Evolutionary conservation across 768 basidiomycete genomes (phyloP), one percentile per base, ranked within the genome.

Genomic region (Gloeostereum incarnatum): DNA sequence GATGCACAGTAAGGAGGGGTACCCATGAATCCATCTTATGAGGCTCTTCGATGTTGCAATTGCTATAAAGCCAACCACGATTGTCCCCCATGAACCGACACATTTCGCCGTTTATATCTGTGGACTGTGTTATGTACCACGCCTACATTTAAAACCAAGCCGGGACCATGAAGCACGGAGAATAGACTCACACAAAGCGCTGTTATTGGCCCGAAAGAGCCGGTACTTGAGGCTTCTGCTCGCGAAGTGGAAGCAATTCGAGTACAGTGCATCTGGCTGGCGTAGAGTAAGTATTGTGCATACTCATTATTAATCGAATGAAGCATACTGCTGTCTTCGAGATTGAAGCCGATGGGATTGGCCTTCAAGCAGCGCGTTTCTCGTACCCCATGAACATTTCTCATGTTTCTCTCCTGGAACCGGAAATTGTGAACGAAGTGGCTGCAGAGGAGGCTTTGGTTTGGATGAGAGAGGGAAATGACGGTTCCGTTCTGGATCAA

Each of bases 391-490:
- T 23, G 21, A n/a, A 38, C 7, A 39, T 40, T 7, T 34, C 13
- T 27, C 26, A 26, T 9, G 20, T 29, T 23, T 38, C 23, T 10
- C 31, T 30, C 32, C 30, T 38, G 25, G 34, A 14, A 17, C 21
- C 25, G 10, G 31, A 14, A 20, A 32, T 14, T 32, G 32, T 27
- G 38, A 35, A 40, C 34, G 44, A 43, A 17, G 40, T 41, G 40
- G 35, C 20, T 45, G 34, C 20, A 42, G 38, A 34, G 49, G 26
- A 7, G 31, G 31, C 38, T 52, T 55, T 26, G 60, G 66, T 26
- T 54, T 59, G 1, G 68, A 68, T 17, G 68, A 62, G 9, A 66
- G 23, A 17, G 78, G 72, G 46, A 78, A 81, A 51, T 81, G 80
- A 7, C 78, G 66, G 27, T 72, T 69, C 39, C 53, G 58, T 23